Evolutionary conservation across 2,329 filamentous ascomycete species (phyloP), one percentile per base, ranked within the genome.

Genomic region (Talaromyces atroroseus): DNA sequence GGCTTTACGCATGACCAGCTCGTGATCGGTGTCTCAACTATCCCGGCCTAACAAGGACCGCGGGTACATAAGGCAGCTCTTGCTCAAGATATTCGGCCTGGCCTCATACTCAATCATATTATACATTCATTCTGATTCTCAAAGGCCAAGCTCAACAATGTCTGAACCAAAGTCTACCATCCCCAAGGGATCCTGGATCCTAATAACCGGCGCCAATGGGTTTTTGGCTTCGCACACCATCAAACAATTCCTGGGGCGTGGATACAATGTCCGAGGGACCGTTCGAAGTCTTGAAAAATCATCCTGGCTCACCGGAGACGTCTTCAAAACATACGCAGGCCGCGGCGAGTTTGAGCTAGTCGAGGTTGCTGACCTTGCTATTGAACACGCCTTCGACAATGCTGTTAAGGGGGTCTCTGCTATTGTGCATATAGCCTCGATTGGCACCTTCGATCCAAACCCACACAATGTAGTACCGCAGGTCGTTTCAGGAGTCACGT

Each of bases 121-220:
- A 32, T n/a, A 49, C 29, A 32, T 11, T 32, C 18, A 21, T 11
- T 12, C 11, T 11, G 16, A 20, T 42, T 34, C 36, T 14, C 36
- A 40, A 40, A 40, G 5, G n/a, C 16, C 11, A 40, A 18, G 5
- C 16, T 40, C 26, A 21, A 45, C 7, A 11, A 52, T 52, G 24
- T 3, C 38, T 20, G 50, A 52, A 52, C 24, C 26, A n/a, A 21
- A 45, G 14, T 21, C 24, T 26, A 44, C 52, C 7, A 49, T 54
- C 12, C 46, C 52, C 52, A 44, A 45, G 26, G 52, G 52, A 24
- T 55, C 52, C 5, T 55, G 52, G 52, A 18, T 55, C 8, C 20
- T 55, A n/a, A 36, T 55, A 12, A 55, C 52, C 24, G 52, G 52
- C 16, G 52, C 52, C 18, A 55, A 23, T 20, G 52, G 52, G 7